Conservation (phyloP, 129 eudicot species). For the Flaveria ramosissima region DNA sequence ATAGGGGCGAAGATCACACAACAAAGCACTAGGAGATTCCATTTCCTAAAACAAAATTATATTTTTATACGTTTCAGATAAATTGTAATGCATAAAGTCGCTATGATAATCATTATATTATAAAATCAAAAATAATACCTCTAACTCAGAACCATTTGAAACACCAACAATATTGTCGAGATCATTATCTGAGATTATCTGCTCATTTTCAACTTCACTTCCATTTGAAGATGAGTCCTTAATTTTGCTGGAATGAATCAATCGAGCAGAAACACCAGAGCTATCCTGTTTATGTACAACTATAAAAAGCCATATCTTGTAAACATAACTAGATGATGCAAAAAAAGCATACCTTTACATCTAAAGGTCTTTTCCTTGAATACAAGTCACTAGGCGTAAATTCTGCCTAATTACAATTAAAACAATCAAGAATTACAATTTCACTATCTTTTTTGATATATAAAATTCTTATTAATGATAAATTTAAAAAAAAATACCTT, state of each 20-base stretch:
- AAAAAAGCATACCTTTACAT: conserved; percentile 46
- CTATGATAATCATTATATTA: not conserved
- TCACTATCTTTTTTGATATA: not conserved
- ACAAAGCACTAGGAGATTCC: conserved; percentile 79
- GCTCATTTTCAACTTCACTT: conserved; percentile 63
- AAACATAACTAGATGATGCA: not conserved
- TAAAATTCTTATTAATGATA: not conserved
- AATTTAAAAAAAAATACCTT: conserved; percentile 49
- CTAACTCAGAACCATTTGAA: conserved; percentile 75
- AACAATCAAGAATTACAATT: conserved; percentile 16
- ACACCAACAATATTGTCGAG: conserved; percentile 89
- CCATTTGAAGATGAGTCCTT: conserved; percentile 51
- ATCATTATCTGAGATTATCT: conserved; percentile 75
- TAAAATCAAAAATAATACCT: conserved; percentile 47
- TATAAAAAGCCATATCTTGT: conserved; percentile 10
- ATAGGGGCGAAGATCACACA: conserved; percentile 89
- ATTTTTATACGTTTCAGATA: not conserved
- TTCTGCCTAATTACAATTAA: conserved; percentile 59
- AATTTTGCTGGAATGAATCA: conserved; percentile 44
- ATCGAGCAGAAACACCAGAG: conserved; percentile 52
- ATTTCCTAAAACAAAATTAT: conserved; percentile 61
- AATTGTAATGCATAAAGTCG: not conserved
- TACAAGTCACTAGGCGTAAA: conserved; percentile 77
- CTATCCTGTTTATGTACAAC: conserved; percentile 55
- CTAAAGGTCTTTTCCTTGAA: conserved; percentile 73